phyloP scores from a whole-genome alignment of 2,329 filamentous ascomycete species.

The Pseudogymnoascus sp. region DNA sequence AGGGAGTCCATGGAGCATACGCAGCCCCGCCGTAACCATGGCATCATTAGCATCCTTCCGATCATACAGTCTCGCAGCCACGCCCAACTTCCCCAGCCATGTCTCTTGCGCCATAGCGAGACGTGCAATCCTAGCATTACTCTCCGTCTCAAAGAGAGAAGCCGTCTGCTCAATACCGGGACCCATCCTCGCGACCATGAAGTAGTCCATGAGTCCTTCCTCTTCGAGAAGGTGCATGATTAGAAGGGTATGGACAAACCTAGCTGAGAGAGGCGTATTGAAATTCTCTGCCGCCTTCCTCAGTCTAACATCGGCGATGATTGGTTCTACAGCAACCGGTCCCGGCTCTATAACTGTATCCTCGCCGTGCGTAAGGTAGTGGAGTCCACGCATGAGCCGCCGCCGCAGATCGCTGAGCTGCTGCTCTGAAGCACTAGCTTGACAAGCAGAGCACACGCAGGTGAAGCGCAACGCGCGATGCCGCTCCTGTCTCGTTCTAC shows the following conservation, averaged over 20 bases:
- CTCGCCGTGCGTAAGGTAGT: neutral
- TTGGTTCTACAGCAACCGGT: too few species aligned
- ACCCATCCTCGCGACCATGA: neutral
- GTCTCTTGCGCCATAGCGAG: slow-evolving; percentile 15
- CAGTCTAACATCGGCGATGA: neutral
- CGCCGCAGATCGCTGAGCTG: neutral
- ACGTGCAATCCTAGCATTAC: slow-evolving; percentile 14
- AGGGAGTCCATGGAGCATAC: neutral
- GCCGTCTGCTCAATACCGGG: slow-evolving; percentile 8
- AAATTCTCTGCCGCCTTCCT: neutral
- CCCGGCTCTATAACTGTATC: too few species aligned
- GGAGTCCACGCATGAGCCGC: neutral
- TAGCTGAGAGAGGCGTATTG: neutral
- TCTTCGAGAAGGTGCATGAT: slow-evolving; percentile 5
- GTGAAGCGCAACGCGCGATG: neutral
- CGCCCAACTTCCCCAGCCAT: slow-evolving; percentile 15
- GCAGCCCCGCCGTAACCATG: neutral
- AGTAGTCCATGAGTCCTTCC: slow-evolving; percentile 17
- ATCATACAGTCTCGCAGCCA: slow-evolving; percentile 16
- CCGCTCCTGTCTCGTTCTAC: neutral
- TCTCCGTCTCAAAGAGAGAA: slow-evolving; percentile 13
- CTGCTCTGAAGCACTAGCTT: neutral
- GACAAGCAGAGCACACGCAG: neutral
- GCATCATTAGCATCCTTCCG: slow-evolving; percentile 6
- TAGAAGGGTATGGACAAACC: neutral